Base-by-base conservation (phyloP, 2,329 filamentous ascomycete genomes). In the Neonectria magnoliae region DNA sequence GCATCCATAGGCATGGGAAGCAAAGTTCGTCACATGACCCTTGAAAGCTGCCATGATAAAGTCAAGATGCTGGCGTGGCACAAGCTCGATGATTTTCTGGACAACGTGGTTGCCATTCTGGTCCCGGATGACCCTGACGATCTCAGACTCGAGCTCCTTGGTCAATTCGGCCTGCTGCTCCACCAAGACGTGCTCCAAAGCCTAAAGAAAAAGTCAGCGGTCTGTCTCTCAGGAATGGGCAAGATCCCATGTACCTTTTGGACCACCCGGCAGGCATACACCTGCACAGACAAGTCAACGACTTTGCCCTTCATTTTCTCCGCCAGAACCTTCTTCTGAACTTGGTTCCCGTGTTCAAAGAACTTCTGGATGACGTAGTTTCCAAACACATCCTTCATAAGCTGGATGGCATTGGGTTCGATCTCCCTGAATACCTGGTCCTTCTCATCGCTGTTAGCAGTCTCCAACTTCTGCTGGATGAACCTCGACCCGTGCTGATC, bases 361-460 rank as follows among this genome's bases (percentile, higher is more conserved):
- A 98, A 90, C 78, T 98, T 98, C 76, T 99, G 96, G 42, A 98
- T 94, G 38, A 99, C 96, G 76, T 98, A 99, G 78, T 99, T 99
- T 58, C 96, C 96, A 76, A 98, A 99, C 0, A 98, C 91, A 77
- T 98, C 96, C 50, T 91, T 95, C 93, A 97, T 98, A 52, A 99
- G 83, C 75, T 95, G 93, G 31, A 97, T 80, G 1, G 91, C 89
- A 70, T 99, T 96, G 1, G 90, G 88, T 71, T 92, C 87, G 50
- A 99, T 93, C 78, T 98, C 96, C 1, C 86, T 84, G 82, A 98
- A 98, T 1, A 98, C 88, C 60, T 90, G 90, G 33, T 97, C 93
- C 80, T 98, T 98, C 76, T 98, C 95, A 66, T 98, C 96, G 73
- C 94, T 97, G 76, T 97, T 98, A 60, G 96, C 96, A 1, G 89